A percentile compares a stretch with the other conserved stretches of the same genome.
Conservation (phyloP, 371 early-diverging fungal species). For the Actinomortierella ambigua region DNA sequence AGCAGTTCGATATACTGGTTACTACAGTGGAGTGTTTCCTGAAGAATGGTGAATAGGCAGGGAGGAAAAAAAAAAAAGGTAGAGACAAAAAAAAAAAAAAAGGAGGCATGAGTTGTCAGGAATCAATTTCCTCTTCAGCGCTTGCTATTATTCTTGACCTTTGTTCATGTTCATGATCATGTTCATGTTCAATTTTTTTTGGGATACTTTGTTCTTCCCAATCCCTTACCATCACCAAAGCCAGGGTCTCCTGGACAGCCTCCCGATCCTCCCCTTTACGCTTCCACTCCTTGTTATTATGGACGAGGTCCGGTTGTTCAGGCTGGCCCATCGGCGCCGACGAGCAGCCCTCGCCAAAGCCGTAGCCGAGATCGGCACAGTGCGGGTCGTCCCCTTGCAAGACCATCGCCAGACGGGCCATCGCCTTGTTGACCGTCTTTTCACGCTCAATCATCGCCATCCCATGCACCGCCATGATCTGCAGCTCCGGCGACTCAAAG, state of each 20-base stretch:
- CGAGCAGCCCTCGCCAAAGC: conserved; percentile 42
- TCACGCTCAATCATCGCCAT: conserved; percentile 48
- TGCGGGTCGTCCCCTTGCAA: conserved; percentile 44
- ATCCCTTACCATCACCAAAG: conserved; percentile 29
- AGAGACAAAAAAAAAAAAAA: background rate
- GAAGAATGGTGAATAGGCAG: no score
- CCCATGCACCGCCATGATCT: conserved; percentile 47
- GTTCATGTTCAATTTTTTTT: no score
- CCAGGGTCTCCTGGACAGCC: conserved; percentile 35
- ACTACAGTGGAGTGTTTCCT: conserved; percentile 45
- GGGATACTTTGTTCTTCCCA: no score
- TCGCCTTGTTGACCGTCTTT: conserved; percentile 45
- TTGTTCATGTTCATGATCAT: no score
- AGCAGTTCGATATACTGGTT: conserved; percentile 43
- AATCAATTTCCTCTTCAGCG: no score
- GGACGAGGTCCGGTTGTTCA: conserved; percentile 24
- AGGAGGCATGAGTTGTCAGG: background rate
- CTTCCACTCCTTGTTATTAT: conserved; percentile 35
- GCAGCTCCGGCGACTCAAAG: conserved; percentile 36
- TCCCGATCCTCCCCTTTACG: conserved; percentile 35
- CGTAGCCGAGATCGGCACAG: conserved; percentile 40
- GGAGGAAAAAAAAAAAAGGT: background rate
- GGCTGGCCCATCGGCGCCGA: conserved; percentile 36
- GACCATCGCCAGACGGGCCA: conserved; percentile 42
- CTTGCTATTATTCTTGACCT: no score